A percentile compares a stretch with the other conserved stretches of the same genome.
Conservation (phyloP, 2,329 filamentous ascomycete species). For the Metarhizium robertsii region DNA sequence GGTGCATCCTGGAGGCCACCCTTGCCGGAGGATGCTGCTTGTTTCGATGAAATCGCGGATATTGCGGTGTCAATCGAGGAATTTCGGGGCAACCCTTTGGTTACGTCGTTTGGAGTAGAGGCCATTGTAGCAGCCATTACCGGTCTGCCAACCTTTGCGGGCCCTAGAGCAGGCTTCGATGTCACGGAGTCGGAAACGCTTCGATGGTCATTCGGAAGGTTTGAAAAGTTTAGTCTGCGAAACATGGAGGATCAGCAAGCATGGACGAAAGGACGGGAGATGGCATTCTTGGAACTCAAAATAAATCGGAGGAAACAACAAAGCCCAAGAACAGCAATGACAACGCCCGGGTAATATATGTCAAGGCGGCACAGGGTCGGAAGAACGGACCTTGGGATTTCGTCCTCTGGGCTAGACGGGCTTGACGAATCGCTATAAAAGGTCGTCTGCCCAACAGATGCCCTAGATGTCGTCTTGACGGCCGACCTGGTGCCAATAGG, state of each 20-base stretch:
- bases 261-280: neutral
- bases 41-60: constrained; percentile 60
- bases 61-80: constrained; percentile 92
- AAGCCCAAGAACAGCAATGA: neutral
- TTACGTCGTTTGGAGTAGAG: constrained; percentile 28
- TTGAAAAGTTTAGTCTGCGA: constrained; percentile 16
- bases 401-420: constrained; percentile 22
- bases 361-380: neutral
- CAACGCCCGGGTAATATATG: neutral
- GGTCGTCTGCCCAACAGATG: constrained; percentile 17
- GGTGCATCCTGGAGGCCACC: constrained; percentile 47
- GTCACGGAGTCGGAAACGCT: constrained; percentile 34
- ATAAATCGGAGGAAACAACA: neutral
- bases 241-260: constrained; percentile 1
- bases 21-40: constrained; percentile 33
- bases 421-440: constrained; percentile 29
- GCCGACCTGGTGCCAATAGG: constrained; percentile 8
- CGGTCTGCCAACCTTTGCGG: constrained; percentile 25
- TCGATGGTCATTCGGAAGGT: constrained; percentile 39
- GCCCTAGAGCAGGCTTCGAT: constrained; percentile 33
- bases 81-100: constrained; percentile 51
- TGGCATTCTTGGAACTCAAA: neutral
- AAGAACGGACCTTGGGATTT: constrained; percentile 23
- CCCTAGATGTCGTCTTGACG: constrained; percentile 4
- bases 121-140: constrained; percentile 39